Evolutionary conservation across 805 yeast species (phyloP).

Genomic region (Candida insectalens): DNA sequence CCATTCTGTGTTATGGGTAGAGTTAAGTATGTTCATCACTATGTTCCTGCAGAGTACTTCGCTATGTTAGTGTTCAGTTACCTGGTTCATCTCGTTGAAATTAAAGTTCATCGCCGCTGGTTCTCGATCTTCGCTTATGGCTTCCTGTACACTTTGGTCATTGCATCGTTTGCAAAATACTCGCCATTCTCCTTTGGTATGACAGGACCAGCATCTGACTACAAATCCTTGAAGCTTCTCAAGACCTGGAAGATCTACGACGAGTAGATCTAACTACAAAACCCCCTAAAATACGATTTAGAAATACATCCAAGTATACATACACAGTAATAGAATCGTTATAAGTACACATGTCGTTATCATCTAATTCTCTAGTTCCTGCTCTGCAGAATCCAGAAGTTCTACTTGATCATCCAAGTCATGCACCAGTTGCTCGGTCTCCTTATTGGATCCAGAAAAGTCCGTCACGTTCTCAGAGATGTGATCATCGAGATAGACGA

Average conservation of each 20-base stretch:
- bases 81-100: slow-evolving; percentile 34
- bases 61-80: slow-evolving; percentile 74
- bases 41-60: slow-evolving; percentile 89
- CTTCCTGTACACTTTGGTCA: slow-evolving; percentile 37
- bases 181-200: slow-evolving; percentile 76
- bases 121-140: slow-evolving; percentile 29
- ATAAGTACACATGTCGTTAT: not conserved
- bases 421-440: slow-evolving; percentile 4
- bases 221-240: slow-evolving; percentile 42
- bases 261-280: not conserved
- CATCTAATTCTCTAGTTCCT: slow-evolving; percentile 1
- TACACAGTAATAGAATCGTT: not conserved
- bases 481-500: slow-evolving; percentile 10
- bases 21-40: slow-evolving; percentile 94
- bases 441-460: too few relatives aligned
- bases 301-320: not conserved
- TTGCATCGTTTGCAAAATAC: slow-evolving; percentile 50
- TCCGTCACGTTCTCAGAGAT: slow-evolving; percentile 11
- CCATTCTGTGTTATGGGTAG: slow-evolving; percentile 94
- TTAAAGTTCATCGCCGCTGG: slow-evolving; percentile 12
- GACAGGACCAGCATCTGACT: slow-evolving; percentile 44
- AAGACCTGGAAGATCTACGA: slow-evolving; percentile 41
- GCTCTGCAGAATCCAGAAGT: not conserved
- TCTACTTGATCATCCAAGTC: slow-evolving; percentile 6
- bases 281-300: too few relatives aligned